These are phyloP conservation scores for Chloris gayana DNA, from an alignment of 176 grass and related monocot species.

Conservation along the genomic window DNA sequence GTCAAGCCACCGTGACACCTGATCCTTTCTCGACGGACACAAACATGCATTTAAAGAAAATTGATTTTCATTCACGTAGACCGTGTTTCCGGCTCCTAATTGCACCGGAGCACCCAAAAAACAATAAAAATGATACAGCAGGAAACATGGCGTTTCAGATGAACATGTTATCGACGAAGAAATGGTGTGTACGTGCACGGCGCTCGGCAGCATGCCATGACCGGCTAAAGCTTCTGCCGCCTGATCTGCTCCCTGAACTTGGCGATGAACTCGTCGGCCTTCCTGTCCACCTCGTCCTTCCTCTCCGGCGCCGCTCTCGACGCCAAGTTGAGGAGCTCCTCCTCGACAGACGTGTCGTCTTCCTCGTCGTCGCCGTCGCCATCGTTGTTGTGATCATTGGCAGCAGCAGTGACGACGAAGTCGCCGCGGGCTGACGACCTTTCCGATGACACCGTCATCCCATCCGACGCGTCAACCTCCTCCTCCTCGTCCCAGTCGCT, in stretches of 20 bases:
- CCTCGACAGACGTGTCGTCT: slow-evolving; percentile 46
- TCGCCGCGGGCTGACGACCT: slow-evolving; percentile 31
- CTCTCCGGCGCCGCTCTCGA: slow-evolving; percentile 21
- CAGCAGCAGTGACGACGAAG: slow-evolving; percentile 1
- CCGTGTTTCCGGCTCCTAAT: slow-evolving; percentile 15
- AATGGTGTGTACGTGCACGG: not conserved
- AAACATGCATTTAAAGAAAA: not conserved
- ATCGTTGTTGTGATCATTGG: not conserved
- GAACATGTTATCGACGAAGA: not conserved
- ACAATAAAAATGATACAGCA: slow-evolving; percentile 45
- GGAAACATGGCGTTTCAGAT: not conserved
- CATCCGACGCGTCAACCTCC: slow-evolving; percentile 4
- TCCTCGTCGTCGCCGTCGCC: not conserved
- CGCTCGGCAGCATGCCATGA: not conserved
- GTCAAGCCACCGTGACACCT: too few relatives aligned
- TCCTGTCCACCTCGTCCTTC: slow-evolving; percentile 81
- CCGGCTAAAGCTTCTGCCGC: slow-evolving; percentile 53
- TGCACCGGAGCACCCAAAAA: slow-evolving; percentile 10
- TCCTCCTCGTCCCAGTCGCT: slow-evolving; percentile 44
- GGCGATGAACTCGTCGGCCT: slow-evolving; percentile 93
- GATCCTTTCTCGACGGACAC: too few relatives aligned
- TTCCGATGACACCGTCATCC: slow-evolving; percentile 34
- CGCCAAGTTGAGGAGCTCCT: slow-evolving; percentile 51
- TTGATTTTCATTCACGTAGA: slow-evolving; percentile 3
- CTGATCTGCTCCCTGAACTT: slow-evolving; percentile 94